A percentile compares a stretch with the other conserved stretches of the same genome.
These are phyloP conservation scores for Hericium erinaceus DNA, from an alignment of 768 basidiomycete species.

Conservation along the genomic window DNA sequence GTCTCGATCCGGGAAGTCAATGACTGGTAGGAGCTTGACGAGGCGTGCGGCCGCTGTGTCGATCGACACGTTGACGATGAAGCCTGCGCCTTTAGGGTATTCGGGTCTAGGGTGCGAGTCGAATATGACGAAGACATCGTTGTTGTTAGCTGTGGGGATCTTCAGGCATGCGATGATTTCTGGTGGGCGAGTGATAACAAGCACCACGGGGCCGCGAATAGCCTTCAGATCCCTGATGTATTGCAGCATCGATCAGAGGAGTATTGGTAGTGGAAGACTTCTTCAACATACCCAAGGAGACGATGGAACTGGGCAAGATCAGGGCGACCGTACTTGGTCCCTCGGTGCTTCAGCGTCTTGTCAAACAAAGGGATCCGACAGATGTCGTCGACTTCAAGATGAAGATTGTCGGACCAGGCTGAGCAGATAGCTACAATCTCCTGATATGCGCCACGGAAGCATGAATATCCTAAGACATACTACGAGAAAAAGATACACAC, in stretches of 20 bases:
- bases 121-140: conserved; percentile 47
- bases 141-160: conserved; percentile 11
- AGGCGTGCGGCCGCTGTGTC: conserved; percentile 36
- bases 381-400: conserved; percentile 52
- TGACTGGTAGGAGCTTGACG: conserved; percentile 38
- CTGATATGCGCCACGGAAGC: conserved; percentile 21
- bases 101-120: conserved; percentile 56
- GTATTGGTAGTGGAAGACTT: not conserved
- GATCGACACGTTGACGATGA: conserved; percentile 41
- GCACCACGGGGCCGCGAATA: conserved; percentile 25
- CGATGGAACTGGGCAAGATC: conserved; percentile 28
- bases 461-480: not conserved
- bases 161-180: conserved; percentile 54
- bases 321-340: conserved; percentile 30
- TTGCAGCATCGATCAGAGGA: not conserved
- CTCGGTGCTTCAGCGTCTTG: conserved; percentile 26
- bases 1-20: conserved; percentile 32
- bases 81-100: conserved; percentile 51
- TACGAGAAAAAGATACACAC: conserved; percentile 18
- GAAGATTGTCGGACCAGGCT: conserved; percentile 41
- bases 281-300: conserved; percentile 20
- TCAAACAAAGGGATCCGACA: conserved; percentile 39
- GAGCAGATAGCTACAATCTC: conserved; percentile 49
- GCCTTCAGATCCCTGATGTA: conserved; percentile 17
- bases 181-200: conserved; percentile 60